phyloP scores from a whole-genome alignment of 164 flowering plant genomes.

The Dillenia suffruticosa region DNA sequence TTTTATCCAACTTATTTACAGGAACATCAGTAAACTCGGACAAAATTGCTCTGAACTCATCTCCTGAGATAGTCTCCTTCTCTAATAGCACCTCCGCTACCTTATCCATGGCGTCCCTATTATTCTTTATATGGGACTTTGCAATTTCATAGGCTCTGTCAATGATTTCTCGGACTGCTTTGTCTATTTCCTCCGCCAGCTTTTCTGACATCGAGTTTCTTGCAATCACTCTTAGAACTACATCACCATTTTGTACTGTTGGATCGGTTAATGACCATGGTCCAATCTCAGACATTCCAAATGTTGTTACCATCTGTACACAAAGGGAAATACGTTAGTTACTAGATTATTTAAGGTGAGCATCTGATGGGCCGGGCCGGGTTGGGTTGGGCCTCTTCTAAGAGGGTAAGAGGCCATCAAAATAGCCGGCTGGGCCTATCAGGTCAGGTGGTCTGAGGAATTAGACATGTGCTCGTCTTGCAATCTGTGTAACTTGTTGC shows the following conservation, averaged over 20 bases:
- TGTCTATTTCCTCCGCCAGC: constrained; percentile 67
- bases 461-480: constrained; percentile 43
- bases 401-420: too few species aligned
- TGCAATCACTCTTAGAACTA: constrained; percentile 65
- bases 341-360: not conserved
- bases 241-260: constrained; percentile 48
- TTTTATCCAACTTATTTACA: constrained; percentile 7
- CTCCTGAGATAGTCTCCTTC: constrained; percentile 69
- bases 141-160: constrained; percentile 61
- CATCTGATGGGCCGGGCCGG: too few species aligned
- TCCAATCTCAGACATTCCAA: constrained; percentile 81
- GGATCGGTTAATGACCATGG: constrained; percentile 76
- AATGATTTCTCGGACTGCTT: constrained; percentile 33
- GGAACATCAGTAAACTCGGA: constrained; percentile 41
- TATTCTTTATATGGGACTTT: constrained; percentile 49
- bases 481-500: constrained; percentile 62
- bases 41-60: constrained; percentile 66
- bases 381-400: too few species aligned
- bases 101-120: constrained; percentile 60
- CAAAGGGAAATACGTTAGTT: not conserved
- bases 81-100: constrained; percentile 65
- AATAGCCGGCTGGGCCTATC: too few species aligned
- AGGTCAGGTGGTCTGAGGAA: too few species aligned
- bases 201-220: constrained; percentile 76
- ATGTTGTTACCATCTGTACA: constrained; percentile 60